Evolutionary conservation across 345 rosid genomes (phyloP), one percentile per base, ranked within the genome.

Genomic region (Gossypium longicalyx): DNA sequence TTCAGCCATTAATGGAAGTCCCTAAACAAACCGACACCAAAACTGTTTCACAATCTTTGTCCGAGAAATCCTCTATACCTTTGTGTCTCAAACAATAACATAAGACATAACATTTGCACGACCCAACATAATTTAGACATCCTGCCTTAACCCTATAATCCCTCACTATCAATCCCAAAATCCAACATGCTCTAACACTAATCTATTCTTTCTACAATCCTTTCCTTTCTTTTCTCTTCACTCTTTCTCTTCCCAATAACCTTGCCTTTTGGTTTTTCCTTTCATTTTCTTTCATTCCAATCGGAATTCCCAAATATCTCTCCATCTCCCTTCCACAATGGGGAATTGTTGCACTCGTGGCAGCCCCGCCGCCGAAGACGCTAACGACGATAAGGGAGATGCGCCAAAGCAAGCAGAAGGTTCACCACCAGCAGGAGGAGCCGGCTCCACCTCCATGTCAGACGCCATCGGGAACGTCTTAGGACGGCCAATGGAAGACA

Each of bases 401-500:
- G 52, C 64, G n/a, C 57, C 41, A 34, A 34, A 17, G 17, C 62
- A 57, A 7, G 41, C 41, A 34, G 41, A 34, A 34, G 72, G 85
- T 1, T 45, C 86, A 41, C 76, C 87, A 16, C 7, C 56, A 16
- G 7, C 9, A 70, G 76, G 83, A n/a, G 80, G 63, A 44, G 61
- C 60, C 15, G 13, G 11, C 12, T 65, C 82, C 27, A 83, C 78
- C 5, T 76, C 78, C 49, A 87, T 85, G 82, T 79, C 82, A 1
- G 76, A 84, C 0, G 80, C 91, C 0, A 83, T 89, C 2, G 98
- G 98, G 0, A 82, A 93, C 0, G 97, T 94, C 45, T 78, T 94
- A 58, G 97, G 97, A 57, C 86, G 98, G 2, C 98, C 94, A 0
- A 92, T 94, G 98, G 98, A 90, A 70, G 98, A 94, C 38, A 77